Evolutionary conservation across 2,329 filamentous ascomycete species (phyloP), one percentile per base, ranked within the genome.

Genomic region (Arachnomyces sp.): DNA sequence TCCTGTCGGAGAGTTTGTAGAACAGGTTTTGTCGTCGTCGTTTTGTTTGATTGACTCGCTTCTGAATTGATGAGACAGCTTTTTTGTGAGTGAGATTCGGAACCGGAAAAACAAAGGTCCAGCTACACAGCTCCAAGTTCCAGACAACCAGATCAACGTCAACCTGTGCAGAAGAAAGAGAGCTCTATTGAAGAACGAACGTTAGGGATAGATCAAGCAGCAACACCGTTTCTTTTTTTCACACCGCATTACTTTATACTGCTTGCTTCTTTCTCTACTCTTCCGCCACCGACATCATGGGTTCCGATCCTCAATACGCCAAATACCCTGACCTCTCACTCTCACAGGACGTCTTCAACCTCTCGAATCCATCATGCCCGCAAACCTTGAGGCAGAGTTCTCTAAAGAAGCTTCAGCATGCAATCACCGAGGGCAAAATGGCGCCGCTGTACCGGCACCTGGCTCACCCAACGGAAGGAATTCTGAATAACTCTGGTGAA

Each of bases 401-500:
- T 28, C 64, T 81, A 51, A 72, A 75, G 54, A 71, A 72, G 44
- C 67, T 82, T 39, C 77, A 81, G 68, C 67, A 78, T 73, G 77
- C 71, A 50, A 81, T 82, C 60, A 62, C 64, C 43, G 72, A 80
- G 56, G 66, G 78, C 52, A 79, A 80, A 59, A 82, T 82, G 78
- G 78, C 78, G 16, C 78, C 78, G 13, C 69, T 82, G 34, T 82
- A 82, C 60, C 71, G 76, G 52, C 73, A 81, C 52, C 70, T 82
- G 34, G 78, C 78, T 43, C 78, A 82, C 56, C 78, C 78, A 2
- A 66, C 69, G 13, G 76, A 92, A 46, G 88, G 88, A 45, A 81
- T 92, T 47, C 69, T 95, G 60, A 94, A 94, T 62, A 70, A 72
- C 39, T 68, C 80, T 31, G 85, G 85, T 49, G 86, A 93, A 59